These are phyloP conservation scores for Platanthera zijinensis DNA, from an alignment of 106 monocot species.

Conservation along the genomic window DNA sequence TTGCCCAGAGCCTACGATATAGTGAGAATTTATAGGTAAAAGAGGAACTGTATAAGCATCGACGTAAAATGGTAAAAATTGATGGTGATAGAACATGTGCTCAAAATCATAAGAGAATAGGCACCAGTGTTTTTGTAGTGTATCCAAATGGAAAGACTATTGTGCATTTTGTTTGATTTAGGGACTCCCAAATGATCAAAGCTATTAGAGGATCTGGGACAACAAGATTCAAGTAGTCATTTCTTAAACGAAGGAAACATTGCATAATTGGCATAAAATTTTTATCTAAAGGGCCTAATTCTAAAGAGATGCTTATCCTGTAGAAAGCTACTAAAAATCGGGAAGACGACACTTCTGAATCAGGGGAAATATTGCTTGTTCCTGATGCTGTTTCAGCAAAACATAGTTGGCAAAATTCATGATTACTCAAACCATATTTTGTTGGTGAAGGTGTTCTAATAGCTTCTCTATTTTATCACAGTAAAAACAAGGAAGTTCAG, in stretches of 20 bases:
- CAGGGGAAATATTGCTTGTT: conserved; percentile 39
- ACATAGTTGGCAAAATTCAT: conserved; percentile 40
- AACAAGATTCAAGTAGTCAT: conserved; percentile 9
- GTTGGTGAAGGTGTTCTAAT: conserved; percentile 50
- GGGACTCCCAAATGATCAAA: conserved; percentile 68
- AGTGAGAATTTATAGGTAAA: conserved; percentile 92
- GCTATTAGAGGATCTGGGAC: conserved; percentile 25
- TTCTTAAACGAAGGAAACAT: conserved; percentile 10
- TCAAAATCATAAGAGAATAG: conserved; percentile 81
- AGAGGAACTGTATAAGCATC: conserved; percentile 71
- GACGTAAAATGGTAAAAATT: conserved; percentile 61
- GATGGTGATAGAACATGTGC: conserved; percentile 84
- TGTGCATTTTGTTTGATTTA: conserved; percentile 96
- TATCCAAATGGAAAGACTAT: conserved; percentile 95
- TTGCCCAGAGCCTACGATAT: conserved; percentile 73
- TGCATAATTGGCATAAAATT: too few species aligned
- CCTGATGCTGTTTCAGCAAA: conserved; percentile 19
- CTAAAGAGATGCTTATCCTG: too few species aligned
- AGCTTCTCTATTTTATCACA: conserved; percentile 55
- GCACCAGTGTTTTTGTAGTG: conserved; percentile 84
- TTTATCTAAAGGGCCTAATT: too few species aligned
- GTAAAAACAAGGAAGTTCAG: conserved; percentile 21
- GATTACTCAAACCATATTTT: conserved; percentile 49
- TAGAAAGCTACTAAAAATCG: too few species aligned
- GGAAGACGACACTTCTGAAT: conserved; percentile 27